Evolutionary conservation across 164 flowering plant species (phyloP).

Genomic region (Malania oleifera): DNA sequence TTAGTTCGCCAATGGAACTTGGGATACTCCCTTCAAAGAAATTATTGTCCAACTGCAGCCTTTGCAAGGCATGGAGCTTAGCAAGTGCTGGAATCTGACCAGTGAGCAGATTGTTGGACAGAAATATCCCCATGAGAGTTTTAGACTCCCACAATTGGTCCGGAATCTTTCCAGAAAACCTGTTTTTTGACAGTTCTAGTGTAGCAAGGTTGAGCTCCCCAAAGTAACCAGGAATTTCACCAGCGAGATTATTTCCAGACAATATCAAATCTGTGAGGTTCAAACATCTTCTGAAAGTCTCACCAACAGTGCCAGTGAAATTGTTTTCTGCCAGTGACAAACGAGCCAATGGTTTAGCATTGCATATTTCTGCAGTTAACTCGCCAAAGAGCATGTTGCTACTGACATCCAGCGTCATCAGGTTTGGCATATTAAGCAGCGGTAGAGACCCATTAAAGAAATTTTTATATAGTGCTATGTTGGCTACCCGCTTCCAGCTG

Average conservation of each 20-base stretch:
- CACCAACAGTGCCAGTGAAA: slow-evolving; percentile 38
- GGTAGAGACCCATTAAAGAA: slow-evolving; percentile 44
- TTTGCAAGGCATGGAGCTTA: slow-evolving; percentile 24
- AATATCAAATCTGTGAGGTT: slow-evolving; percentile 42
- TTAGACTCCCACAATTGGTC: slow-evolving; percentile 45
- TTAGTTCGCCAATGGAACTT: slow-evolving; percentile 37
- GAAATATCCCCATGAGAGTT: slow-evolving; percentile 49
- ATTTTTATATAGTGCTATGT: slow-evolving; percentile 39
- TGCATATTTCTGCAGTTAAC: slow-evolving; percentile 40
- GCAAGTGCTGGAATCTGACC: slow-evolving; percentile 40
- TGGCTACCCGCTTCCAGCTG: slow-evolving; percentile 35
- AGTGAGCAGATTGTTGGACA: slow-evolving; percentile 39
- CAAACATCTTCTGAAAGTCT: slow-evolving; percentile 37
- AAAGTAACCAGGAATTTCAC: slow-evolving; percentile 49
- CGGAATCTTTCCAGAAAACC: slow-evolving; percentile 47
- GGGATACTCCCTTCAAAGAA: slow-evolving; percentile 51
- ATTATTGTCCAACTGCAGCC: slow-evolving; percentile 48
- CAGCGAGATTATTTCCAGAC: slow-evolving; percentile 41
- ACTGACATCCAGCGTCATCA: slow-evolving; percentile 34
- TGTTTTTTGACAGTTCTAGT: slow-evolving; percentile 47
- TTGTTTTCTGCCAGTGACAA: slow-evolving; percentile 39
- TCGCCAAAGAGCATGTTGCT: slow-evolving; percentile 52
- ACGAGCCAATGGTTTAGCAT: slow-evolving; percentile 25
- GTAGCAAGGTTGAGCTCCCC: slow-evolving; percentile 46
- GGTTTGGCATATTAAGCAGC: slow-evolving; percentile 28